Evolutionary conservation across 2,329 filamentous ascomycete species (phyloP).

Genomic region (Aspergillus tamarii): DNA sequence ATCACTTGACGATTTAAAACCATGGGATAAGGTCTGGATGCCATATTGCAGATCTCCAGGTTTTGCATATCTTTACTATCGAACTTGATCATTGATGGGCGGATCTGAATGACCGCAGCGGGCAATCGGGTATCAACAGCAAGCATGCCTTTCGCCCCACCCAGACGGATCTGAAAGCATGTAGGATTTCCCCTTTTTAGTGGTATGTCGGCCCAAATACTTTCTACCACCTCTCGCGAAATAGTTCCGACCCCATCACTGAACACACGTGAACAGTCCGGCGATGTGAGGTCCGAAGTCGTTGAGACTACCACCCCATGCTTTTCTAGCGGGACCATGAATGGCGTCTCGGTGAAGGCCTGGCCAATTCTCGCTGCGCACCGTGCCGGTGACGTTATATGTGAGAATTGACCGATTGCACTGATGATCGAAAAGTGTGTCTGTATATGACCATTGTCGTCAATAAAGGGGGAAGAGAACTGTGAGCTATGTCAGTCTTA

Average conservation of each 20-base stretch:
- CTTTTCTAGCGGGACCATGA: slow-evolving; percentile 55
- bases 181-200: slow-evolving; percentile 57
- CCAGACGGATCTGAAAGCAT: slow-evolving; percentile 74
- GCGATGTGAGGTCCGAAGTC: slow-evolving; percentile 34
- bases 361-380: slow-evolving; percentile 64
- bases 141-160: slow-evolving; percentile 77
- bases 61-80: slow-evolving; percentile 55
- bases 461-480: slow-evolving; percentile 52
- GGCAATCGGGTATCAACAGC: slow-evolving; percentile 65
- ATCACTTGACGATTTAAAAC: slow-evolving; percentile 79
- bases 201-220: slow-evolving; percentile 61
- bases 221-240: slow-evolving; percentile 60
- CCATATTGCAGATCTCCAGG: slow-evolving; percentile 54
- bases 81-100: slow-evolving; percentile 82
- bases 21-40: slow-evolving; percentile 67
- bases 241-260: slow-evolving; percentile 80
- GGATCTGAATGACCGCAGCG: slow-evolving; percentile 64
- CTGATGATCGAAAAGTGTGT: slow-evolving; percentile 47
- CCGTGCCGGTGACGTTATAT: slow-evolving; percentile 57
- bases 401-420: slow-evolving; percentile 53
- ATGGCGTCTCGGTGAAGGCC: slow-evolving; percentile 75
- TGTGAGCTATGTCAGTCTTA: not conserved
- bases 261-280: slow-evolving; percentile 60
- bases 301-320: slow-evolving; percentile 19
- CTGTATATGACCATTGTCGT: slow-evolving; percentile 32